These are phyloP conservation scores for Epichloe hybrida DNA, from an alignment of 2,329 filamentous ascomycete genomes.

Conservation along the genomic window DNA sequence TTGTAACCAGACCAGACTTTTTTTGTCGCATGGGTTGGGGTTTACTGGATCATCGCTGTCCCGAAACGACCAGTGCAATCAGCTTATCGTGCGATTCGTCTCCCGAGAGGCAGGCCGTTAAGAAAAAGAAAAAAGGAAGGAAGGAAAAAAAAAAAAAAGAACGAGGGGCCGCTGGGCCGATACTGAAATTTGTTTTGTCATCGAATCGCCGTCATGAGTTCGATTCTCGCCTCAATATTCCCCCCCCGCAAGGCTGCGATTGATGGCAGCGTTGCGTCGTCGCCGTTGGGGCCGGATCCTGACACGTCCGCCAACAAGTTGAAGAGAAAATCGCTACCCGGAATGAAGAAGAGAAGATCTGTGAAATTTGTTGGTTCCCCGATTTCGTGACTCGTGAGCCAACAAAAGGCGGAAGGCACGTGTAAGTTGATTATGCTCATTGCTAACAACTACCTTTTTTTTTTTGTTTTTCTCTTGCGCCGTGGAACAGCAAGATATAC, in stretches of 20 bases:
- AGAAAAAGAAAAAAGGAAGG: neutral
- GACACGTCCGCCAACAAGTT: neutral
- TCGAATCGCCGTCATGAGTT: conserved; percentile 1
- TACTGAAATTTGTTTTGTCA: neutral
- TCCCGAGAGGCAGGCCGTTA: neutral
- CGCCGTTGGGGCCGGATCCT: neutral
- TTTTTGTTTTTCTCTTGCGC: neutral
- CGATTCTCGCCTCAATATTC: conserved; percentile 1
- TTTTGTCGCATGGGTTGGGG: no score
- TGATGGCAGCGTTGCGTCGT: neutral
- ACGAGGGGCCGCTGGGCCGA: neutral
- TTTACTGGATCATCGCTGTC: no score
- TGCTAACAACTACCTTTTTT: neutral
- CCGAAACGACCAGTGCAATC: no score
- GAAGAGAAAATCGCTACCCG: conserved; percentile 1
- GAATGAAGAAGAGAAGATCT: neutral
- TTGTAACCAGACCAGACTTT: no score
- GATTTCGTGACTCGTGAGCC: neutral
- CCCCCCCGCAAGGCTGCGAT: conserved; percentile 1
- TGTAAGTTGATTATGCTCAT: neutral
- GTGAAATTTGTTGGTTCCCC: neutral
- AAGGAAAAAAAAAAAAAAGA: no score
- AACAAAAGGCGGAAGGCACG: neutral
- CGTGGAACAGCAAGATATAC: neutral
- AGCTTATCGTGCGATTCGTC: neutral